Base-by-base conservation (phyloP, 352 stramenopile genomes). In the Blastocystis sp. region DNA sequence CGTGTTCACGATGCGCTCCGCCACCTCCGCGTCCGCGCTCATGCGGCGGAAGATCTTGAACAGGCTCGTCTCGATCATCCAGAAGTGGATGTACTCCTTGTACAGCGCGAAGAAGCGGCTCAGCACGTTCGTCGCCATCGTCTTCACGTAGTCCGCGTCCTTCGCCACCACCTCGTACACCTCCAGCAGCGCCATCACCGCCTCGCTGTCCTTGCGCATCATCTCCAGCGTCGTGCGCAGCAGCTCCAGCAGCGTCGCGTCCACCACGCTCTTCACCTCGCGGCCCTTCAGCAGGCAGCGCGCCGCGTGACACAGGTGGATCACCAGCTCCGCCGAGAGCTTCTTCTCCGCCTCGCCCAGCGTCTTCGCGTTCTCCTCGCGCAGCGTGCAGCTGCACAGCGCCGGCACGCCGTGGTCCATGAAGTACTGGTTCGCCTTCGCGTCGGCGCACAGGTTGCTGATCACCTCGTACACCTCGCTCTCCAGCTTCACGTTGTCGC, bases 21-120 rank as follows among this genome's bases (percentile, higher is more conserved):
- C 74, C 74, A 84, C 38, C 24, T 38, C n/a, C 59, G 2, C 57
- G 24, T 84, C 60, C 48, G 60, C 48, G 11, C 34, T 64, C 45
- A 84, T 68, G 61, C 74, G 54, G 61, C 74, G 74, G 74, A 84
- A 84, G 54, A 84, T 84, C 74, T 84, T 84, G 21, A 84, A 64
- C 38, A 84, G 74, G 34, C 52, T 54, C 74, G 40, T 84, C 74
- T 84, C 74, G 61, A 84, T 84, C 48, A 45, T 34, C 74, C 74
- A 84, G 45, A 34, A 68, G 28, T 59, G 74, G 34, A 84, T 84
- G 24, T 42, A 84, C 54, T 68, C 57, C 74, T 84, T 84, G 54
- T 84, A 84, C 52, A 84, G 74, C 11, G 48, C 45, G 34, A 84
- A 52, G 45, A 84, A 68, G 34, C 38, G 48, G 24, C 19, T 45